Evolutionary conservation across 2,329 filamentous ascomycete genomes (phyloP).

Genomic region (Didymella lethalis): DNA sequence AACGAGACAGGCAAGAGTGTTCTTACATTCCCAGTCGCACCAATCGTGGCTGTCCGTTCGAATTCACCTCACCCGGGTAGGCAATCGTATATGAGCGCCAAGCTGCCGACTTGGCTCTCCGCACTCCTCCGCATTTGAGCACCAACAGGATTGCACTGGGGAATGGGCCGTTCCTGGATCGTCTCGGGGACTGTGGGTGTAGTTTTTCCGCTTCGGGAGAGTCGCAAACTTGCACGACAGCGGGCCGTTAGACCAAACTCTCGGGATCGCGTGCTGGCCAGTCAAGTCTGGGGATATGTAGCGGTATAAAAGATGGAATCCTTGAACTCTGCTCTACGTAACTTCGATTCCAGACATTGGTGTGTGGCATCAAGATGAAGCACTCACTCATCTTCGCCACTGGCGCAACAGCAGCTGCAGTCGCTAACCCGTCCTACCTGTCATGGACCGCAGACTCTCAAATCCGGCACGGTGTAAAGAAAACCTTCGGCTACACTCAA

Average conservation of each 20-base stretch:
- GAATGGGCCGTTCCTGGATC: not conserved
- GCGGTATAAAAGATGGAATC: not conserved
- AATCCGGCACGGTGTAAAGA: conserved; percentile 9
- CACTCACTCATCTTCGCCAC: conserved; percentile 2
- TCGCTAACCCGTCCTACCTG: conserved; percentile 13
- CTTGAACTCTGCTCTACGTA: not conserved
- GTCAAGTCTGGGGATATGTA: not conserved
- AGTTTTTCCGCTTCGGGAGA: conserved; percentile 16
- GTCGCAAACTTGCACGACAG: not conserved
- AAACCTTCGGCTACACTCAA: conserved; percentile 15
- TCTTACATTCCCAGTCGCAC: not conserved
- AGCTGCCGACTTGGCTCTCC: conserved; percentile 14
- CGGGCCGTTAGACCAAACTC: no score
- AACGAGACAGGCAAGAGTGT: not conserved
- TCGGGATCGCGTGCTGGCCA: not conserved
- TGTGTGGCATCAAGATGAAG: not conserved
- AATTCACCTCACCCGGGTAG: not conserved
- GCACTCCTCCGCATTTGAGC: conserved; percentile 1
- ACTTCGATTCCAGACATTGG: no score
- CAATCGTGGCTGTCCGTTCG: not conserved
- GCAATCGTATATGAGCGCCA: conserved; percentile 11
- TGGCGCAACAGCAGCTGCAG: conserved; percentile 12
- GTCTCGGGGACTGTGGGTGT: not conserved
- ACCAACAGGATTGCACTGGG: not conserved
- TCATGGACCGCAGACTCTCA: conserved; percentile 10